Conservation (phyloP, 345 rosid genomes). For the Durio zibethinus region DNA sequence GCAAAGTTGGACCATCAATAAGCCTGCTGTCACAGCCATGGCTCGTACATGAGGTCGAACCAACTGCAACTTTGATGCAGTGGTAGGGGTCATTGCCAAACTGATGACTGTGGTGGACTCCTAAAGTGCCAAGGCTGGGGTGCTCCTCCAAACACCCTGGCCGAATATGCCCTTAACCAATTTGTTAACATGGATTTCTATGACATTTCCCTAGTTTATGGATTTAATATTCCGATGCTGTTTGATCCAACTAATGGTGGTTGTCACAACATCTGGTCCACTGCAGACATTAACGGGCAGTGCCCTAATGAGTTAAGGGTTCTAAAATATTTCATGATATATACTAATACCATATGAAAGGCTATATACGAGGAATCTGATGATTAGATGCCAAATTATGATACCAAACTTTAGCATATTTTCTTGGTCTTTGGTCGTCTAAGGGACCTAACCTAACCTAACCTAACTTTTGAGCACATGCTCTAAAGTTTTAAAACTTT, state of each 20-base stretch:
- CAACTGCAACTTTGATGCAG: conserved; percentile 7
- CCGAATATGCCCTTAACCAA: neutral
- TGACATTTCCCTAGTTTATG: conserved; percentile 3
- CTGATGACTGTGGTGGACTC: conserved; percentile 7
- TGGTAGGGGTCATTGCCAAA: neutral
- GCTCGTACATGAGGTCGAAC: conserved; percentile 8
- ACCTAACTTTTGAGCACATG: neutral
- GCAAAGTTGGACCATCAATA: conserved; percentile 23
- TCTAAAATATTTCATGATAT: too few species aligned
- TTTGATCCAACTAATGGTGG: conserved; percentile 12
- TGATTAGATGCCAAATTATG: neutral
- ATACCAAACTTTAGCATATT: neutral
- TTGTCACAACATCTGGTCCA: conserved; percentile 44
- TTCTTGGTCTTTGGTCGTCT: neutral
- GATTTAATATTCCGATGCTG: conserved; percentile 8
- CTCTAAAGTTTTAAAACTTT: neutral
- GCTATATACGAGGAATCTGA: neutral
- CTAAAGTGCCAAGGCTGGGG: neutral
- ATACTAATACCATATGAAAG: too few species aligned
- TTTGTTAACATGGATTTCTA: neutral
- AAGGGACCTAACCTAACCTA: too few species aligned
- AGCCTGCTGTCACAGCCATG: conserved; percentile 22
- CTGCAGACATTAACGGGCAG: conserved; percentile 5
- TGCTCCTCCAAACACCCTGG: neutral
- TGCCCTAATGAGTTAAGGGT: conserved; percentile 21